phyloP scores from a whole-genome alignment of 2,329 filamentous ascomycete species.

The Pleoardoris graminearum region DNA sequence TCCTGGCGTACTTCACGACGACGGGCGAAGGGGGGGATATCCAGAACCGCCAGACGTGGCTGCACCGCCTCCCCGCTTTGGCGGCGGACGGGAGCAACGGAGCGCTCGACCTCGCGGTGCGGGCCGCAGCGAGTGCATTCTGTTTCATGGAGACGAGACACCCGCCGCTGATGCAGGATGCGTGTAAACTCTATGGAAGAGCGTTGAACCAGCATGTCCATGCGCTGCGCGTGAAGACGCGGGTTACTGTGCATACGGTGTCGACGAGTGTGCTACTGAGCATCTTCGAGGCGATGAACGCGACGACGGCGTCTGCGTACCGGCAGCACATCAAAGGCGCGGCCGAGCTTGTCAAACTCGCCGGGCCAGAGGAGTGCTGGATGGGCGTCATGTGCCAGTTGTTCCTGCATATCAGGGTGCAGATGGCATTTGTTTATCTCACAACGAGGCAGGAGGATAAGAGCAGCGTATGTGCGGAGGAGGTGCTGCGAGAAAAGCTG shows the following conservation, averaged over 20 bases:
- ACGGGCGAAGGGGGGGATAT: constrained; percentile 30
- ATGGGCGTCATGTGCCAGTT: constrained; percentile 35
- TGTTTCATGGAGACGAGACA: constrained; percentile 29
- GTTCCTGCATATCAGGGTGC: constrained; percentile 37
- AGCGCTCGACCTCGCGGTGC: constrained; percentile 29
- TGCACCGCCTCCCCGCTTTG: constrained; percentile 30
- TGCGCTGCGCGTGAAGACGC: constrained; percentile 16
- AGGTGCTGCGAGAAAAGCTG: constrained; percentile 25
- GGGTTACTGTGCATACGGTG: constrained; percentile 36
- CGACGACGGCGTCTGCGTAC: constrained; percentile 34
- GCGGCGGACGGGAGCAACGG: constrained; percentile 27
- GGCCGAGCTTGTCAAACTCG: constrained; percentile 31
- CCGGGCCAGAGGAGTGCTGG: constrained; percentile 29
- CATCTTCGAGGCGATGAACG: constrained; percentile 38
- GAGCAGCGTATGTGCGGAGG: constrained; percentile 11
- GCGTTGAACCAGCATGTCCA: constrained; percentile 28
- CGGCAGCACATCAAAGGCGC: constrained; percentile 36
- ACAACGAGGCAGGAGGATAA: constrained; percentile 12
- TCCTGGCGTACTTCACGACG: constrained; percentile 31
- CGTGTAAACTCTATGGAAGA: constrained; percentile 31
- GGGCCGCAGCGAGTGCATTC: constrained; percentile 34
- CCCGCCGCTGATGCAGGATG: constrained; percentile 21
- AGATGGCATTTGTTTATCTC: constrained; percentile 28
- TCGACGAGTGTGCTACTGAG: constrained; percentile 37
- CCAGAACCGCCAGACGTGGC: constrained; percentile 31